Base-by-base conservation (phyloP, 2,329 filamentous ascomycete genomes). In the Tolypocladium inflatum region DNA sequence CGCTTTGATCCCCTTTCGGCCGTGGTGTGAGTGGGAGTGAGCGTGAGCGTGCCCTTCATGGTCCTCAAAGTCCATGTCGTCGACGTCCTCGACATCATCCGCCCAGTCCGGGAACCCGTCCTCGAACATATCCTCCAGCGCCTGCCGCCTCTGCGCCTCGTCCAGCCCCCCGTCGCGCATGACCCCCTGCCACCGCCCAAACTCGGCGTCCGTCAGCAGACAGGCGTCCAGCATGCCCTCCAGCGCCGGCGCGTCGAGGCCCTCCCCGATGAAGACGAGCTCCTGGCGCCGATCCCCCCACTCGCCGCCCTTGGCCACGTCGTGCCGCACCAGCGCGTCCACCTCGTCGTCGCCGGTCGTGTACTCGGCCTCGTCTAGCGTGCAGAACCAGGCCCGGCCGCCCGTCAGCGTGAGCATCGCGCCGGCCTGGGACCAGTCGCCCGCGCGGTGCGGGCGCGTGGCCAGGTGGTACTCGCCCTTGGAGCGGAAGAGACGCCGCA, bases 271-370 rank as follows among this genome's bases (percentile, higher is more conserved):
- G 60, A 90, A 88, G 3, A 90, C 87, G 8, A 90, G 68, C 68
- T 90, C 87, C 67, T 90, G 87, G 2, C 87, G 76, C 1, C 87
- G 77, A 63, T 90, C 87, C 0, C 85, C 87, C 85, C 86, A 90
- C 59, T 82, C 77, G 0, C 81, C 82, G 6, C 80, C 79, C 33
- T 79, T 78, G 8, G 73, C 66, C 26, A 82, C 76, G 62, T 82
- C 79, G 57, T 80, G 75, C 48, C 71, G 65, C 15, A 81, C 76
- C 0, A 80, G 77, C 8, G 73, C 72, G 39, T 81, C 74, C 0
- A 80, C 76, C n/a, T 76, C 69, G 0, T 70, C 67, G 56, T 82
- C 73, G 54, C 79, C 73, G 0, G 80, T 80, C 2, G 59, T 73
- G 66, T 79, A 81, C 3, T 79, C 74, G 33, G 76, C 75, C 2